Conservation (phyloP, 768 basidiomycete genomes). For the Leccinum arenicola region DNA sequence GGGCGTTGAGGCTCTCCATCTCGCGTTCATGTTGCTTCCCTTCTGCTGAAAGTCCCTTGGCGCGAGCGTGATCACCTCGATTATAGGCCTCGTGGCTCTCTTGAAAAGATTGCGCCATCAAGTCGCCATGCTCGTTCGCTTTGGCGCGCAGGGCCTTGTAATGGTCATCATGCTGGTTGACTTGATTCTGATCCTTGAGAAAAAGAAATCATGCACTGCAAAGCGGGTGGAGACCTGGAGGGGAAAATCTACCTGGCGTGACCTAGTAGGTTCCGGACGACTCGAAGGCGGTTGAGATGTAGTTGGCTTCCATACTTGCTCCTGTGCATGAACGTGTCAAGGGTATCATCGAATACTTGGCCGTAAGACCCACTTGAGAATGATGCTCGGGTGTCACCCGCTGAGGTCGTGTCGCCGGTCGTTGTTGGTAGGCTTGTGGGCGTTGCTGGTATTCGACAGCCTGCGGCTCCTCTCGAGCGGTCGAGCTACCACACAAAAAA, state of each 20-base stretch:
- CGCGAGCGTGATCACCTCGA: slow-evolving; percentile 68
- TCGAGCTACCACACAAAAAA: slow-evolving; percentile 24
- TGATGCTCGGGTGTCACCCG: slow-evolving; percentile 1
- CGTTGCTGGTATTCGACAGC: slow-evolving; percentile 2
- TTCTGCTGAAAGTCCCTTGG: slow-evolving; percentile 77
- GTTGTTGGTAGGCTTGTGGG: slow-evolving; percentile 5
- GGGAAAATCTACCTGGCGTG: slow-evolving; percentile 16
- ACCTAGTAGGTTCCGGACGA: slow-evolving; percentile 11
- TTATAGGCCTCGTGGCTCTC: slow-evolving; percentile 75
- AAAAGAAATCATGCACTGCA: background rate
- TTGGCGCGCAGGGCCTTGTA: slow-evolving; percentile 69
- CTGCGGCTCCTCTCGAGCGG: slow-evolving; percentile 10
- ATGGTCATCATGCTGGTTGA: slow-evolving; percentile 66
- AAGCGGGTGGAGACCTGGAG: background rate
- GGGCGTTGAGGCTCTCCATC: slow-evolving; percentile 75
- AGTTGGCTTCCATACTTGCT: slow-evolving; percentile 13
- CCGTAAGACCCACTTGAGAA: slow-evolving; percentile 16
- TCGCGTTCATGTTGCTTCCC: slow-evolving; percentile 76
- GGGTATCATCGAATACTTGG: background rate
- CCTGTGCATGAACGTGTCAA: slow-evolving; percentile 11
- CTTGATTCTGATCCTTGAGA: slow-evolving; percentile 51
- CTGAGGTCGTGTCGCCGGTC: slow-evolving; percentile 1
- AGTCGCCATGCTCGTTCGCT: slow-evolving; percentile 77
- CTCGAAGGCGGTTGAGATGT: slow-evolving; percentile 6
- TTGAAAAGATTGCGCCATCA: slow-evolving; percentile 70